Evolutionary conservation across 2,329 filamentous ascomycete species (phyloP), one percentile per base, ranked within the genome.

Genomic region (Aspergillus ruber): DNA sequence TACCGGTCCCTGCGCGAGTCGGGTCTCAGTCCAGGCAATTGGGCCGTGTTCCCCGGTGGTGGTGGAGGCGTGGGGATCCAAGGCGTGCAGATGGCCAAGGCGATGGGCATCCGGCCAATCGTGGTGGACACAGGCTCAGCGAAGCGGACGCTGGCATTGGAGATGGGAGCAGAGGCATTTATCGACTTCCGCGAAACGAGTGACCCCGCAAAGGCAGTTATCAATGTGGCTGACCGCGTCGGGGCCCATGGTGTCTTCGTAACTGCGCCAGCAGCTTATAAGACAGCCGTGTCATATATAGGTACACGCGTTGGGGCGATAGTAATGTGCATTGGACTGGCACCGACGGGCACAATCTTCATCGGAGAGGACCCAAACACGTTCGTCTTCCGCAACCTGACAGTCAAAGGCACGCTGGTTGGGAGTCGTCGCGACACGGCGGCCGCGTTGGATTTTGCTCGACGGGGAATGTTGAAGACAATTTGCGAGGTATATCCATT

Each of bases 31-130:
- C 65, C 78, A 0, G 76, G 78, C 8, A 67, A 80, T 43, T 82
- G 75, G 75, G 75, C 76, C 1, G 60, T 62, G 1, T 63, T 63
- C 23, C 60, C 61, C 0, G 62, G 61, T 3, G 59, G 75, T 0
- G 79, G 79, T 7, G 76, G 76, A 33, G 79, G 75, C 13, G 75
- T 82, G 3, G 79, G 79, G 3, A 76, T 80, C 49, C 78, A 81
- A 54, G 79, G 79, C 7, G 73, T 82, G 1, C 79, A 76, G 55
- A 59, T 77, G 4, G 77, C 77, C 7, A 67, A 68, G 39, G 76
- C 77, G 2, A 80, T 81, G 75, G 78, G 79, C 1, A 73, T 80
- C 62, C 69, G 77, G 3, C 71, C 77, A 2, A 76, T 82, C 42
- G 79, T 78, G 12, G 70, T 81, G 20, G 78, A 81, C 50, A 74